These are phyloP conservation scores for Pittosporum tobira DNA, from an alignment of 129 eudicot species.

Conservation along the genomic window DNA sequence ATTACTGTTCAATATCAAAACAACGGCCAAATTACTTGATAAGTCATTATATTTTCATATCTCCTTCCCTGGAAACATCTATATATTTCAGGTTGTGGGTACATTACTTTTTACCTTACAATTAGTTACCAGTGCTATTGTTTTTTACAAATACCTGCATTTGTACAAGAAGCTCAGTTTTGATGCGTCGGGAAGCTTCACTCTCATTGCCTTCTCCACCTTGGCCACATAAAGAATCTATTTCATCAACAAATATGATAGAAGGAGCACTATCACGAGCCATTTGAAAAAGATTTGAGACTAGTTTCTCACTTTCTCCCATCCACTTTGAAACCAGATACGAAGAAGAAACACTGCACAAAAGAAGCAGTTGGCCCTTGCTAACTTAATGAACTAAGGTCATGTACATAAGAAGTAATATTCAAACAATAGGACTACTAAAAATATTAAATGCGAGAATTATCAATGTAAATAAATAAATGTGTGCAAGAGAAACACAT, in stretches of 20 bases:
- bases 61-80: slow-evolving; percentile 1
- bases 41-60: not conserved
- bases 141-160: slow-evolving; percentile 71
- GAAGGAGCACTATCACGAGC: slow-evolving; percentile 98
- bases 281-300: slow-evolving; percentile 92
- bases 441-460: not conserved
- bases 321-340: slow-evolving; percentile 99
- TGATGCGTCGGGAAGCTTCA: slow-evolving; percentile 98
- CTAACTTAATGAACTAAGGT: slow-evolving; percentile 58
- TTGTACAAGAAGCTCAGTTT: slow-evolving; percentile 97
- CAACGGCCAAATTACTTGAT: not conserved
- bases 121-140: not conserved
- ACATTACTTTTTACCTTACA: not conserved
- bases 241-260: slow-evolving; percentile 89
- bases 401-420: slow-evolving; percentile 6
- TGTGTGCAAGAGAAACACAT: slow-evolving; percentile 3
- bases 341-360: slow-evolving; percentile 88
- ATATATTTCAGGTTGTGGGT: not conserved
- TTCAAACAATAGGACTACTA: not conserved
- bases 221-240: slow-evolving; percentile 95
- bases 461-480: no score
- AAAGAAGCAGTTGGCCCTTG: slow-evolving; percentile 62
- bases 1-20: not conserved
- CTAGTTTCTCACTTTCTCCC: slow-evolving; percentile 99
- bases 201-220: slow-evolving; percentile 99